Percentiles rank a stretch among this genome's conserved stretches.
phyloP scores from a whole-genome alignment of 1,284 basidiomycete species.

The Malassezia sp. region DNA sequence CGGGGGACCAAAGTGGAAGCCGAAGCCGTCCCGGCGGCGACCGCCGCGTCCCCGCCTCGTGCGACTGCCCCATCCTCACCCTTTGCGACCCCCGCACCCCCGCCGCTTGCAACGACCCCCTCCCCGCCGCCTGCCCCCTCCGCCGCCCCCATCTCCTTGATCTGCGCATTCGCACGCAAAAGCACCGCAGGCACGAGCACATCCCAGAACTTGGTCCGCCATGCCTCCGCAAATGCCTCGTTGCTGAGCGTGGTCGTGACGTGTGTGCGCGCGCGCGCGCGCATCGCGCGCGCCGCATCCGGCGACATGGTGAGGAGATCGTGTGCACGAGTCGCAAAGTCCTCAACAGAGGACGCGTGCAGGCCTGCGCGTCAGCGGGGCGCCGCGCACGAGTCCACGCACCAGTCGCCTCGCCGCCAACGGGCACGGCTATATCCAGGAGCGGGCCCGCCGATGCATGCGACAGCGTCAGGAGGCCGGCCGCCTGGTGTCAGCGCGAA shows the following conservation, averaged over 20 bases:
- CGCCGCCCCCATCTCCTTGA: background rate
- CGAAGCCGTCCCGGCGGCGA: too few relatives aligned
- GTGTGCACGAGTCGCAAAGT: constrained; percentile 63
- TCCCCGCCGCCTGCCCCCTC: too few relatives aligned
- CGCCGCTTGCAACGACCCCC: too few relatives aligned
- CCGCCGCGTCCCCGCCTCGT: too few relatives aligned
- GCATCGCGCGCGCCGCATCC: constrained; percentile 56
- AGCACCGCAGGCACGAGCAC: constrained; percentile 8
- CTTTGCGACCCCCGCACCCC: too few relatives aligned
- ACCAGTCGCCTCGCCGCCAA: constrained; percentile 62
- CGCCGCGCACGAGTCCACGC: too few relatives aligned
- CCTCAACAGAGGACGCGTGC: constrained; percentile 61
- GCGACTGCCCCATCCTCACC: too few relatives aligned
- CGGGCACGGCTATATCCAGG: constrained; percentile 71
- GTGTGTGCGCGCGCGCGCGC: constrained; percentile 49
- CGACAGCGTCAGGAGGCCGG: constrained; percentile 79
- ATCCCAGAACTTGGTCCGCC: constrained; percentile 10
- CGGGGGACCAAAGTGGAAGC: too few relatives aligned
- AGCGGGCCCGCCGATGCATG: constrained; percentile 88
- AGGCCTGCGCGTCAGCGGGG: too few relatives aligned
- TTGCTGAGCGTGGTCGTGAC: constrained; percentile 35
- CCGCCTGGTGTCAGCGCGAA: too few relatives aligned
- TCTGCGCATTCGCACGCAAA: too few relatives aligned
- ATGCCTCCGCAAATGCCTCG: background rate
- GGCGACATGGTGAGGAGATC: constrained; percentile 56